Conservation (phyloP, 1,284 basidiomycete species). For the Pseudomicrostroma phylloplanum region DNA sequence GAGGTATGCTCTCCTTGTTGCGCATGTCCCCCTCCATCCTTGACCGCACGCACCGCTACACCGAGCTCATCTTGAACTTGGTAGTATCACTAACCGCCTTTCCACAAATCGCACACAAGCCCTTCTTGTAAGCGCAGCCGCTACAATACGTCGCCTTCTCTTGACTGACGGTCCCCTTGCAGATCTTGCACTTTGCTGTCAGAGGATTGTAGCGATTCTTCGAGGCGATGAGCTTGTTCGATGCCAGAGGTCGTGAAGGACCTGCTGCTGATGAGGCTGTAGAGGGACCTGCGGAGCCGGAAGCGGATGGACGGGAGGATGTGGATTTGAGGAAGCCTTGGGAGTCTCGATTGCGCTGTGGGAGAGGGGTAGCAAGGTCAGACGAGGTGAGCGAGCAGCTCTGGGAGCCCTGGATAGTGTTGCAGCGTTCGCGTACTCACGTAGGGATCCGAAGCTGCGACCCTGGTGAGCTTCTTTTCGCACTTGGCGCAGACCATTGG, state of each 20-base stretch:
- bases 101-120: constrained; percentile 34
- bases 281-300: too few species aligned
- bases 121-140: constrained; percentile 33
- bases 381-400: not conserved
- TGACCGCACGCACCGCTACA: not conserved
- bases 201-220: constrained; percentile 24
- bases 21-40: not conserved
- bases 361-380: not conserved
- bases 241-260: not conserved
- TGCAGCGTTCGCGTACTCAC: constrained; percentile 3
- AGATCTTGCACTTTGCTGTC: constrained; percentile 27
- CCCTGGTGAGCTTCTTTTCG: constrained; percentile 10
- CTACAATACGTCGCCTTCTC: not conserved
- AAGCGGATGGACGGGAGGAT: not conserved
- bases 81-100: constrained; percentile 28
- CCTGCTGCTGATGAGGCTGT: not conserved
- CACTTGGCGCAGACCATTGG: constrained; percentile 11
- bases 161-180: constrained; percentile 15
- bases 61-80: constrained; percentile 9
- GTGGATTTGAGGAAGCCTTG: constrained; percentile 7
- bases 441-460: constrained; percentile 11
- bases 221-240: constrained; percentile 26
- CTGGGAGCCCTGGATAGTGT: not conserved
- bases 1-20: not conserved
- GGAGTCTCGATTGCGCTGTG: constrained; percentile 12